Conservation (phyloP, 2,329 filamentous ascomycete genomes). For the Cyclaneusma minus region DNA sequence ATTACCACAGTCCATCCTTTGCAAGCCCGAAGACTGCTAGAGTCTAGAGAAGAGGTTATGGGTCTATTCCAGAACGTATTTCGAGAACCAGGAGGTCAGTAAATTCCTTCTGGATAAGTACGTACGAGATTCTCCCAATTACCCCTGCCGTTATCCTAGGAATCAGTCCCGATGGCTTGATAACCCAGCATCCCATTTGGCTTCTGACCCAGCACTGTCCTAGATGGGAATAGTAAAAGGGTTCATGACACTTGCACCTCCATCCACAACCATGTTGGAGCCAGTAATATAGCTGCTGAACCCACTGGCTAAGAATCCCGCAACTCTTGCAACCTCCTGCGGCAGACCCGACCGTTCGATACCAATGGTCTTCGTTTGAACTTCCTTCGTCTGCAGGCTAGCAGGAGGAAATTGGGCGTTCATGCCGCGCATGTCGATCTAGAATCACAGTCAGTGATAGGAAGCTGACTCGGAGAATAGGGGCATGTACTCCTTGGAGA, state of each 20-base stretch:
- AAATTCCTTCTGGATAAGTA: no score
- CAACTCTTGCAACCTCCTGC: slow-evolving; percentile 42
- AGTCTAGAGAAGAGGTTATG: no score
- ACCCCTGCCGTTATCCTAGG: no score
- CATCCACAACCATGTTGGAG: slow-evolving; percentile 45
- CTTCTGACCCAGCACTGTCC: slow-evolving; percentile 5
- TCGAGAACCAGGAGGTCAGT: no score
- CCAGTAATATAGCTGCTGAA: slow-evolving; percentile 49
- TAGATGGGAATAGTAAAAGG: slow-evolving; percentile 24
- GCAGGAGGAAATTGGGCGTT: slow-evolving; percentile 38
- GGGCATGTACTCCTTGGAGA: slow-evolving; percentile 25
- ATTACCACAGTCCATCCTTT: no score
- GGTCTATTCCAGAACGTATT: no score
- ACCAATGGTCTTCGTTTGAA: slow-evolving; percentile 35
- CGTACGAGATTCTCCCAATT: no score
- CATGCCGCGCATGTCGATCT: slow-evolving; percentile 33
- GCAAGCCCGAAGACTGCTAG: no score
- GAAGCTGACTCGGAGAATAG: slow-evolving; percentile 2
- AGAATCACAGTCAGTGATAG: slow-evolving; percentile 5
- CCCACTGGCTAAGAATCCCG: slow-evolving; percentile 44
- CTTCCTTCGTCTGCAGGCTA: slow-evolving; percentile 32
- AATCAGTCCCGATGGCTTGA: no score
- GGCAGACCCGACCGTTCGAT: slow-evolving; percentile 40
- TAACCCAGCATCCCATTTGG: no score
- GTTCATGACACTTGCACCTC: slow-evolving; percentile 32